Conservation (phyloP, 371 early-diverging fungal genomes). For the Blakeslea trispora region DNA sequence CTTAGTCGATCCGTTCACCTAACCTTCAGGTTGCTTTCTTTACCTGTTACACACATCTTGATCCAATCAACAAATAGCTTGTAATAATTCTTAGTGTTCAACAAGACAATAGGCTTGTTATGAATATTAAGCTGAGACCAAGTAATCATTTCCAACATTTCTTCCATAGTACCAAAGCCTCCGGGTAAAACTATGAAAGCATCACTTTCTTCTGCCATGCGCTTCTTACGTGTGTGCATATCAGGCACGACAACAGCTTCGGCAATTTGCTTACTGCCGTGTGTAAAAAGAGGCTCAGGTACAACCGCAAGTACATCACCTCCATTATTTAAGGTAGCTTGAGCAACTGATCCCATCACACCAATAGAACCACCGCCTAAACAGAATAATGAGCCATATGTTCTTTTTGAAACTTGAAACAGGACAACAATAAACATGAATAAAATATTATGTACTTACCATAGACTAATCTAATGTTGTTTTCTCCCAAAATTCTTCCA, state of each 20-base stretch:
- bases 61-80: constrained; percentile 67
- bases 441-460: constrained; percentile 41
- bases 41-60: constrained; percentile 54
- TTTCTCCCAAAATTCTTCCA: constrained; percentile 61
- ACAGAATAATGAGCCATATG: not conserved
- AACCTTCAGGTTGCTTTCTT: not conserved
- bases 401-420: not conserved
- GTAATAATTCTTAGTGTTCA: constrained; percentile 79
- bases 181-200: constrained; percentile 90
- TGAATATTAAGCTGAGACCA: constrained; percentile 84
- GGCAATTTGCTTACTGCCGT: constrained; percentile 52
- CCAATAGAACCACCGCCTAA: constrained; percentile 78
- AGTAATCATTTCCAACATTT: constrained; percentile 81
- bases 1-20: too few species aligned
- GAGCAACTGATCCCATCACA: constrained; percentile 82
- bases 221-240: constrained; percentile 83
- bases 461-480: constrained; percentile 77
- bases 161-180: constrained; percentile 87
- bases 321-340: constrained; percentile 53
- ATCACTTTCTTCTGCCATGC: constrained; percentile 72
- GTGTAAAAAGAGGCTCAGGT: constrained; percentile 66
- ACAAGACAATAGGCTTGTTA: constrained; percentile 71
- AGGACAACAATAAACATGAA: not conserved
- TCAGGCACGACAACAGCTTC: constrained; percentile 71
- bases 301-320: constrained; percentile 71